Base-by-base conservation (phyloP, 768 basidiomycete genomes). In the Suillus paluster region DNA sequence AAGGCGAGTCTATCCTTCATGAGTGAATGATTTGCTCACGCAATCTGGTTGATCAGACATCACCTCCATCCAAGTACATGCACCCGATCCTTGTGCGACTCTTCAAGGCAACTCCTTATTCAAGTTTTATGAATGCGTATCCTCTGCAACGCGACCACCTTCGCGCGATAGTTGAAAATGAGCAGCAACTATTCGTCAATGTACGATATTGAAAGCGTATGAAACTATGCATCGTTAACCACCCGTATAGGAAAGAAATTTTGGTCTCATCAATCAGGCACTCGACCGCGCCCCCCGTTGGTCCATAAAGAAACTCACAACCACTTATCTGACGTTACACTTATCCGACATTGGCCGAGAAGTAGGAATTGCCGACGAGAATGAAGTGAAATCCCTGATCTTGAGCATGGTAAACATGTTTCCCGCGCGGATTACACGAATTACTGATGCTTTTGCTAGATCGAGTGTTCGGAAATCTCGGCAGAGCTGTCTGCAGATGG, bases 301-400 rank as follows among this genome's bases (percentile, higher is more conserved):
- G 87, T 79, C 85, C 53, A 84, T 95, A 66, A 87, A 86, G 74
- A 90, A 87, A 71, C 84, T 95, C 60, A 95, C 90, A 0, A 84
- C 84, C 56, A 94, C 94, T 2, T 97, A 94, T 68, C 81, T 94
- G 44, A 92, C 91, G 0, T 84, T 94, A 17, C 83, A 88, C 39
- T 75, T 95, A 9, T 74, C 81, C 0, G 91, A 95, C 65, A 92
- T 96, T 55, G 88, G 84, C 3, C 80, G 79, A 17, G 68, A 73
- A 3, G 66, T 82, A 33, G 79, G 75, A 3, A 72, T 79, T 21
- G 78, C 83, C 5, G 80, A 68, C 25, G 81, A 83, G 54, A 84
- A 82, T 15, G 84, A 86, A 49, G 86, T 88, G 12, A 80, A 86
- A 33, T 77, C 77, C 4, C 69, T 92, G 53, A 75, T 95, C 21